Evolutionary conservation across 805 yeast species (phyloP).

Genomic region (Scheffersomyces amazonensis): DNA sequence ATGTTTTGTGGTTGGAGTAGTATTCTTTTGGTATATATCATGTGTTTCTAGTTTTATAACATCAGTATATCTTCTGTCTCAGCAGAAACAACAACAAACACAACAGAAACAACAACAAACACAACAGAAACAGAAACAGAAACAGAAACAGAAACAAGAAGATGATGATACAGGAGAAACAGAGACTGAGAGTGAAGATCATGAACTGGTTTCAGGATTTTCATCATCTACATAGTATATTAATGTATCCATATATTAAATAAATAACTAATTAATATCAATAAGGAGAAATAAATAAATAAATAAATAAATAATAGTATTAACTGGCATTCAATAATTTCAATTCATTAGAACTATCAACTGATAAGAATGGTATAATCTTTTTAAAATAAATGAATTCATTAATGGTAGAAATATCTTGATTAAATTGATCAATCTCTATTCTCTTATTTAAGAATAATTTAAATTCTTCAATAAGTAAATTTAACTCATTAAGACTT

Average conservation of each 20-base stretch:
- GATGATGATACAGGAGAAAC: neutral
- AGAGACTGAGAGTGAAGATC: neutral
- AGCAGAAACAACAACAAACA: neutral
- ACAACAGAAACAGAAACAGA: too few relatives aligned
- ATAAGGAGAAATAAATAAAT: too few relatives aligned
- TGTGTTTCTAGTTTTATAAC: constrained; percentile 26
- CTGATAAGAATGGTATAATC: constrained; percentile 38
- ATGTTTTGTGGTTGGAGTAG: constrained; percentile 34
- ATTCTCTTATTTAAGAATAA: constrained; percentile 30
- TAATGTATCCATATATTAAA: too few relatives aligned
- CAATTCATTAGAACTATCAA: constrained; percentile 28
- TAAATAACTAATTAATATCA: too few relatives aligned
- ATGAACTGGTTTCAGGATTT: neutral
- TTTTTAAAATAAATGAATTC: constrained; percentile 34
- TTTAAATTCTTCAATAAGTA: constrained; percentile 46
- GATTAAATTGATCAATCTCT: constrained; percentile 23
- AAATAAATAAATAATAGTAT: neutral
- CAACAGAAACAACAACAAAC: too few relatives aligned
- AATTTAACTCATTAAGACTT: constrained; percentile 51
- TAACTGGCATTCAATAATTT: constrained; percentile 27
- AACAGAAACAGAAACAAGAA: too few relatives aligned
- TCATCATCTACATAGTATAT: too few relatives aligned
- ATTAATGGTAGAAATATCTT: constrained; percentile 12
- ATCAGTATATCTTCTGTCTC: constrained; percentile 15
- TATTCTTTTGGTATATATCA: constrained; percentile 34